These are phyloP conservation scores for Mycena filopes DNA, from an alignment of 768 basidiomycete genomes.

Conservation along the genomic window DNA sequence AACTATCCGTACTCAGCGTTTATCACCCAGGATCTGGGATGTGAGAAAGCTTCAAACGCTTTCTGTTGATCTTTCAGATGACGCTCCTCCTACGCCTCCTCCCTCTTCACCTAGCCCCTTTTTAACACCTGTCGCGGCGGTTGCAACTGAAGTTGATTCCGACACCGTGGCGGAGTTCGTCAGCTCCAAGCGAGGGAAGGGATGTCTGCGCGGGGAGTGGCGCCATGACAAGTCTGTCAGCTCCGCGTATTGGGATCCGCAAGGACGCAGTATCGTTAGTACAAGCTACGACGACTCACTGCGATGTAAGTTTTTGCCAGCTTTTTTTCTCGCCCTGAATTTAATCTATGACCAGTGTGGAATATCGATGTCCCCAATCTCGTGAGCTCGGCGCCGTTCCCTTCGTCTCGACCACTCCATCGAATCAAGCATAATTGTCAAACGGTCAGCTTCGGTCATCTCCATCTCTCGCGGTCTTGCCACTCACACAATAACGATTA, in stretches of 20 bases:
- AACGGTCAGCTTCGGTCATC: slow-evolving; percentile 64
- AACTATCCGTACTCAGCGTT: background rate
- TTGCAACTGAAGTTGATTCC: slow-evolving; percentile 47
- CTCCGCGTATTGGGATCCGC: slow-evolving; percentile 88
- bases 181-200: slow-evolving; percentile 62
- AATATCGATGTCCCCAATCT: slow-evolving; percentile 68
- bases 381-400: slow-evolving; percentile 58
- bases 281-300: slow-evolving; percentile 87
- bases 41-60: slow-evolving; percentile 68
- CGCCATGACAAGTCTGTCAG: slow-evolving; percentile 81
- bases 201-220: slow-evolving; percentile 71
- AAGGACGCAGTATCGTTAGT: slow-evolving; percentile 82
- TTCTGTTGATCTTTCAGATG: slow-evolving; percentile 45
- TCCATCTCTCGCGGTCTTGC: background rate
- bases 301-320: slow-evolving; percentile 61
- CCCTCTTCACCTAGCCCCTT: slow-evolving; percentile 40
- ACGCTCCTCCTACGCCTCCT: slow-evolving; percentile 39
- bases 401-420: slow-evolving; percentile 70
- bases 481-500: slow-evolving; percentile 39
- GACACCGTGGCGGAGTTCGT: slow-evolving; percentile 61
- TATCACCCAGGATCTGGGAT: slow-evolving; percentile 77
- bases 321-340: slow-evolving; percentile 1
- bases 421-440: slow-evolving; percentile 81
- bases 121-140: slow-evolving; percentile 21
- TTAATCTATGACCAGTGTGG: slow-evolving; percentile 68